These are phyloP conservation scores for Debaryomycetaceae sp. DNA, from an alignment of 1,139 yeast genomes.

Conservation along the genomic window DNA sequence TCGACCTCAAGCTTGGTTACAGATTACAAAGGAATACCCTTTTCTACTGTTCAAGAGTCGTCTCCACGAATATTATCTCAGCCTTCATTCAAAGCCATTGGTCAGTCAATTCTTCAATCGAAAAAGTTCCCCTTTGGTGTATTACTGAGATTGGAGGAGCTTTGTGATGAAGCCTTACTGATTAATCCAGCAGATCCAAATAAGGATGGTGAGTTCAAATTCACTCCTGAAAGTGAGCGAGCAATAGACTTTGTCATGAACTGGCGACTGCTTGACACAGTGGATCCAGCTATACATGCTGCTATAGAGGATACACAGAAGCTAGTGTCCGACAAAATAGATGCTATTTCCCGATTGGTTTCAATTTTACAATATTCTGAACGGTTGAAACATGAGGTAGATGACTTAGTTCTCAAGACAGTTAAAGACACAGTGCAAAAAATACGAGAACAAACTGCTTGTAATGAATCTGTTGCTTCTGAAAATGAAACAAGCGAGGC, in stretches of 20 bases:
- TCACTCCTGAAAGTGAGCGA: slow-evolving; percentile 70
- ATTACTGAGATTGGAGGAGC: slow-evolving; percentile 58
- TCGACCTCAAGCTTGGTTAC: slow-evolving; percentile 13
- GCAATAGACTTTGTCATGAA: slow-evolving; percentile 56
- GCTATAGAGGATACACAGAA: slow-evolving; percentile 67
- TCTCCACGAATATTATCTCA: slow-evolving; percentile 23
- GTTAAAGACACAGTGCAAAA: slow-evolving; percentile 62
- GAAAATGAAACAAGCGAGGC: slow-evolving; percentile 9
- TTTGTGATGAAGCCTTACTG: slow-evolving; percentile 73
- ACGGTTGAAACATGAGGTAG: slow-evolving; percentile 79
- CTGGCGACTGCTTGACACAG: slow-evolving; percentile 55
- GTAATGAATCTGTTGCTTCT: slow-evolving; percentile 13
- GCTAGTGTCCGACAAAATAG: slow-evolving; percentile 64
- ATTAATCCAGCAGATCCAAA: slow-evolving; percentile 59
- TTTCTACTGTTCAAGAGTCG: slow-evolving; percentile 32
- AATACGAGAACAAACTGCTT: slow-evolving; percentile 41
- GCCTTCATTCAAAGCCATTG: slow-evolving; percentile 26
- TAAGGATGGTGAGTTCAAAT: slow-evolving; percentile 29
- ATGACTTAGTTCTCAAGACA: slow-evolving; percentile 60
- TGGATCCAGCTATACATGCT: slow-evolving; percentile 61
- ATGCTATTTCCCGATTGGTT: slow-evolving; percentile 69
- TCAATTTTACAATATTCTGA: slow-evolving; percentile 79
- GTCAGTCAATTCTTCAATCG: slow-evolving; percentile 23
- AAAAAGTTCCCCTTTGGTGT: slow-evolving; percentile 64
- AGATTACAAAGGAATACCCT: slow-evolving; percentile 62